A percentile compares a stretch with the other conserved stretches of the same genome.
These are phyloP conservation scores for Peziza echinospora DNA, from an alignment of 495 filamentous ascomycete genomes.

Conservation along the genomic window DNA sequence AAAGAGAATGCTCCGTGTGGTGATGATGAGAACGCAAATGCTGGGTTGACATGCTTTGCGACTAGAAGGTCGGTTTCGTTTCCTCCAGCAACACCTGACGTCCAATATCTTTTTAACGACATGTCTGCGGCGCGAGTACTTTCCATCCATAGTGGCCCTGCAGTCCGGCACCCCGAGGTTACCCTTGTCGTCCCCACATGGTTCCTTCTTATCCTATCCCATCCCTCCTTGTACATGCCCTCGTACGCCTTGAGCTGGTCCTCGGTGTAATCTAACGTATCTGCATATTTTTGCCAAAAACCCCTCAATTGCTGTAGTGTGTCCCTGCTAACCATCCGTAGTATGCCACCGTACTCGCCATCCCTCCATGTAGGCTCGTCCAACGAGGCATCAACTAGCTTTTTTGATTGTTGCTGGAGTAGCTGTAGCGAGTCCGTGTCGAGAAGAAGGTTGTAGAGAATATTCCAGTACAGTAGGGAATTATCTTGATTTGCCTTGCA, in stretches of 20 bases:
- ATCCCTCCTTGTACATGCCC: slow-evolving; percentile 1
- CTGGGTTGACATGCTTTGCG: slow-evolving; percentile 21
- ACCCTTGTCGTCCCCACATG: neutral
- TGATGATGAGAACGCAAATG: slow-evolving; percentile 14
- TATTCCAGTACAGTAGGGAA: slow-evolving; percentile 25
- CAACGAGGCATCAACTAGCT: slow-evolving; percentile 14
- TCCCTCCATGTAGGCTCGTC: slow-evolving; percentile 11
- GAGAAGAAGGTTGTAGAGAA: slow-evolving; percentile 33
- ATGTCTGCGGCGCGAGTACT: neutral
- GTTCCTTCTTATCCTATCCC: neutral
- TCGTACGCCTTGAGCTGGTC: slow-evolving; percentile 2
- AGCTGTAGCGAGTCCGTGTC: slow-evolving; percentile 20
- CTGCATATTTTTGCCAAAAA: slow-evolving; percentile 9
- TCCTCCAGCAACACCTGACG: slow-evolving; percentile 7
- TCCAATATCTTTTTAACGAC: slow-evolving; percentile 9
- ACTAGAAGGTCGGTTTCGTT: slow-evolving; percentile 2
- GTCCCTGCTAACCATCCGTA: slow-evolving; percentile 17
- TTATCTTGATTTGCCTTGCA: slow-evolving; percentile 7
- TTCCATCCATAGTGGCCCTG: slow-evolving; percentile 9
- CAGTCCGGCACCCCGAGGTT: slow-evolving; percentile 4
- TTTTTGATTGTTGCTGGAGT: slow-evolving; percentile 7
- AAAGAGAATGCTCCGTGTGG: slow-evolving; percentile 12
- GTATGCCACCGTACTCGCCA: slow-evolving; percentile 11
- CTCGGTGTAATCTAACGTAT: slow-evolving; percentile 1
- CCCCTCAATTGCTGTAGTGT: slow-evolving; percentile 15